Percentiles rank a stretch among this genome's conserved stretches.
Conservation (phyloP, 257 asterid genomes). For the Nemophila menziesii region DNA sequence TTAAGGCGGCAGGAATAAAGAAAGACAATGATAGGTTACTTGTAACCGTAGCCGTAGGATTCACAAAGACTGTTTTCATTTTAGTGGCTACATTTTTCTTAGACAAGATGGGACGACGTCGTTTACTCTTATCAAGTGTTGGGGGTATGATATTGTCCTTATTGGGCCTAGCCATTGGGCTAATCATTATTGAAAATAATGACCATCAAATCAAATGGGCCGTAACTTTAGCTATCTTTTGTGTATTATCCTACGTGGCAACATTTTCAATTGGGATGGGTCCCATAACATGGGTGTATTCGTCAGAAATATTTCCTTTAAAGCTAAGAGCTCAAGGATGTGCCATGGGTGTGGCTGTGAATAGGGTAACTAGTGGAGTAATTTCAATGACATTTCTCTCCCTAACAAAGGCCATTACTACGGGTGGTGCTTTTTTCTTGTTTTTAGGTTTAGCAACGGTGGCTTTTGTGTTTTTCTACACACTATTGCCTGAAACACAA, state of each 20-base stretch:
- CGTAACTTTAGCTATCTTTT: constrained; percentile 15
- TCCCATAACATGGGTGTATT: constrained; percentile 70
- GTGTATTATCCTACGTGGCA: constrained; percentile 40
- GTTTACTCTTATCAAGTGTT: constrained; percentile 48
- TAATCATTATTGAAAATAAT: constrained; percentile 26
- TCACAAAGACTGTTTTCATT: constrained; percentile 54
- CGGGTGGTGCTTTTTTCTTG: constrained; percentile 54
- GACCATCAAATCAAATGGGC: constrained; percentile 35
- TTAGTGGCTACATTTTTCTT: constrained; percentile 60
- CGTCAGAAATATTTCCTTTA: constrained; percentile 60
- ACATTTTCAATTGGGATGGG: constrained; percentile 68
- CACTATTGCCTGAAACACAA: constrained; percentile 51
- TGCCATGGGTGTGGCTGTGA: constrained; percentile 43
- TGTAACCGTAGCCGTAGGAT: constrained; percentile 70
- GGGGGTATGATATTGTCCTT: constrained; percentile 47
- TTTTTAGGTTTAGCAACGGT: constrained; percentile 29
- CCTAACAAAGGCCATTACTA: constrained; percentile 17
- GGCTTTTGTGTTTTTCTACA: constrained; percentile 38
- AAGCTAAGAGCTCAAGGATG: constrained; percentile 61
- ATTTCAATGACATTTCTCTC: constrained; percentile 58
- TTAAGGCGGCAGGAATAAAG: constrained; percentile 38
- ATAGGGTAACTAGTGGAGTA: constrained; percentile 50
- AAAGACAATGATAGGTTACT: constrained; percentile 31
- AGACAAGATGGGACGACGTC: constrained; percentile 66
- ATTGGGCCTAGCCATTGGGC: constrained; percentile 24